Evolutionary conservation across 1,139 yeast species (phyloP), one percentile per base, ranked within the genome.

Genomic region (Casaregolazyma lundiana): DNA sequence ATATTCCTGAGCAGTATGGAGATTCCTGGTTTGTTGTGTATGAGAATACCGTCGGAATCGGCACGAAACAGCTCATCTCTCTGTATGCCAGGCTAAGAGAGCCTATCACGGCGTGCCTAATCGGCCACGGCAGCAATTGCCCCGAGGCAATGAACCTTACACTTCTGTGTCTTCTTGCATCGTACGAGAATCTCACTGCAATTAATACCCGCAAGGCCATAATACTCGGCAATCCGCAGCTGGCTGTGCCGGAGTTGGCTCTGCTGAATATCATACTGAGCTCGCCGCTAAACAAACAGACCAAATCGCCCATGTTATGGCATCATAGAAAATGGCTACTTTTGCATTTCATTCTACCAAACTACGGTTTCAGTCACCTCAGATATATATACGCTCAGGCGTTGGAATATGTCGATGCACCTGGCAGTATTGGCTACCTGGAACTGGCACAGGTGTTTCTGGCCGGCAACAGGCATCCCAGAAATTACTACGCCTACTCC

Each of bases 401-500:
- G 2, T 7, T 15, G 38, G 18, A 35, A 11, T 24, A 36, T 41
- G 34, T 19, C 15, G 20, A 3, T 4, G 38, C 11, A 4, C 15
- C 42, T 6, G 2, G 13, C 21, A 30, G 35, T 29, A 7, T 40
- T 19, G 40, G 24, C 26, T 16, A 30, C 35, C 44, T 46, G 18
- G 71, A 69, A 48, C 39, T 63, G 26, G 50, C 50, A 5, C 49
- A 65, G 1, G 62, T 71, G 1, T 46, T 63, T 1, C 44, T 47
- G 11, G 72, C 78, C 0, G 67, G 67, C 0, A 56, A 50, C 20
- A 50, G 58, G 19, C 79, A 75, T 52, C 70, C 71, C 2, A 57
- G 66, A 38, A 75, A 73, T 53, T 75, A 75, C 54, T 74, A 74
- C 48, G 75, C 77, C 0, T 68, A 73, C 69, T 56, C 61, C 7